A percentile compares a stretch with the other conserved stretches of the same genome.
phyloP scores from a whole-genome alignment of 768 basidiomycete species.

The Naganishia kalamii region DNA sequence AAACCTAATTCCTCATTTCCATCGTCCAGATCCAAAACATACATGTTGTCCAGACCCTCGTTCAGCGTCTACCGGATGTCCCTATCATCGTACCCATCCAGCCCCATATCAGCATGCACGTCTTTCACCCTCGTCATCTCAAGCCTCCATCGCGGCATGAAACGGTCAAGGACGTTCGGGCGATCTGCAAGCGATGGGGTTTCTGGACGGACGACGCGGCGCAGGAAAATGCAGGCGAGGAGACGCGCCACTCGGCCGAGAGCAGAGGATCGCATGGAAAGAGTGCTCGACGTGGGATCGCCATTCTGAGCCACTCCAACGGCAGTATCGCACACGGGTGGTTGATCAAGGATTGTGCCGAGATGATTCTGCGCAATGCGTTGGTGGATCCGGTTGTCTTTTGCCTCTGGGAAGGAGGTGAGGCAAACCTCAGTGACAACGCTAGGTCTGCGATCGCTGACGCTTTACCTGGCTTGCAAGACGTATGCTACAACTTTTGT shows the following conservation, averaged over 20 bases:
- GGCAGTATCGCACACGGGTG: conserved; percentile 81
- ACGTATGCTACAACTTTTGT: conserved; percentile 85
- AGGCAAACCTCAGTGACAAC: conserved; percentile 26
- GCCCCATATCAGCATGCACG: conserved; percentile 76
- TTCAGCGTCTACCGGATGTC: conserved; percentile 54
- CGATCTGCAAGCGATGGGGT: conserved; percentile 58
- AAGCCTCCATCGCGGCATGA: conserved; percentile 62
- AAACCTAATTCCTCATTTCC: conserved; percentile 50
- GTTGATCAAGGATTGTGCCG: conserved; percentile 72
- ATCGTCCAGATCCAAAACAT: conserved; percentile 55
- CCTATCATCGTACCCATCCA: conserved; percentile 74
- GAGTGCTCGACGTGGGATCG: conserved; percentile 55
- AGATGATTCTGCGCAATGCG: conserved; percentile 66
- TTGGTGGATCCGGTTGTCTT: conserved; percentile 81
- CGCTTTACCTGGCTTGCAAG: conserved; percentile 47
- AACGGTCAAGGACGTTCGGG: conserved; percentile 56
- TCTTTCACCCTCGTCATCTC: conserved; percentile 71
- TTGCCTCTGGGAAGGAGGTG: conserved; percentile 90
- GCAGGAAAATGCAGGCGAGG: conserved; percentile 22
- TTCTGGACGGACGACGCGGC: conserved; percentile 51
- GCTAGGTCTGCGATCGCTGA: not conserved
- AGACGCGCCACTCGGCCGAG: not conserved
- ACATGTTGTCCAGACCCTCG: conserved; percentile 50
- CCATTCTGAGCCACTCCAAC: conserved; percentile 81
- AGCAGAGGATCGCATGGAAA: conserved; percentile 1